Conservation (phyloP, 2,329 filamentous ascomycete genomes). For the Pseudocercospora macadamiae region DNA sequence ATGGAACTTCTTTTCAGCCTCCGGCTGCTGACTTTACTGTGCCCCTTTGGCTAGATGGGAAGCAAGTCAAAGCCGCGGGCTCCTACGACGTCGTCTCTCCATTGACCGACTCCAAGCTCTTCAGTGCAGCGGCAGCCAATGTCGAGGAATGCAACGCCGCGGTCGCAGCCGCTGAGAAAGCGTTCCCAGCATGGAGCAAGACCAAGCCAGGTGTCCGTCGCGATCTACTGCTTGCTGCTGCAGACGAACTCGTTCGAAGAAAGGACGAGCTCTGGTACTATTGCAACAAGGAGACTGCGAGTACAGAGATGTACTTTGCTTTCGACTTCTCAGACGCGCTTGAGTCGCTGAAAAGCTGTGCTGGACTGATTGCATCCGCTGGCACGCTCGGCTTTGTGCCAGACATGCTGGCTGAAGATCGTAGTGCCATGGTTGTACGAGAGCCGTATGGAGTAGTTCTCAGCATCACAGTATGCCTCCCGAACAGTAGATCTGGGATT, state of each 20-base stretch:
- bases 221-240: slow-evolving; percentile 69
- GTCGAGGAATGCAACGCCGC: slow-evolving; percentile 59
- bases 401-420: slow-evolving; percentile 53
- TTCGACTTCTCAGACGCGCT: slow-evolving; percentile 44
- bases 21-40: slow-evolving; percentile 25
- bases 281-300: slow-evolving; percentile 61
- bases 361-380: slow-evolving; percentile 48
- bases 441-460: slow-evolving; percentile 79
- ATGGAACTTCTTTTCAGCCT: slow-evolving; percentile 5
- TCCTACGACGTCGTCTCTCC: slow-evolving; percentile 62
- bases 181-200: slow-evolving; percentile 69
- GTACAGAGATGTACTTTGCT: slow-evolving; percentile 40
- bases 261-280: slow-evolving; percentile 64
- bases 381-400: slow-evolving; percentile 54
- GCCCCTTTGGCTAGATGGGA: slow-evolving; percentile 51
- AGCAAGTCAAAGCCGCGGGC: slow-evolving; percentile 48
- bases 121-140: slow-evolving; percentile 61
- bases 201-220: slow-evolving; percentile 64
- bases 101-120: slow-evolving; percentile 52
- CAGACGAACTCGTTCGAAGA: slow-evolving; percentile 63
- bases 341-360: slow-evolving; percentile 55
- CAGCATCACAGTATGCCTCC: slow-evolving; percentile 55
- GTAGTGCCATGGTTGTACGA: slow-evolving; percentile 61
- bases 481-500: neutral
- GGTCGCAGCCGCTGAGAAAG: slow-evolving; percentile 64